These are phyloP conservation scores for Coemansia sp. DNA, from an alignment of 192 early-diverging fungal species.

Conservation along the genomic window DNA sequence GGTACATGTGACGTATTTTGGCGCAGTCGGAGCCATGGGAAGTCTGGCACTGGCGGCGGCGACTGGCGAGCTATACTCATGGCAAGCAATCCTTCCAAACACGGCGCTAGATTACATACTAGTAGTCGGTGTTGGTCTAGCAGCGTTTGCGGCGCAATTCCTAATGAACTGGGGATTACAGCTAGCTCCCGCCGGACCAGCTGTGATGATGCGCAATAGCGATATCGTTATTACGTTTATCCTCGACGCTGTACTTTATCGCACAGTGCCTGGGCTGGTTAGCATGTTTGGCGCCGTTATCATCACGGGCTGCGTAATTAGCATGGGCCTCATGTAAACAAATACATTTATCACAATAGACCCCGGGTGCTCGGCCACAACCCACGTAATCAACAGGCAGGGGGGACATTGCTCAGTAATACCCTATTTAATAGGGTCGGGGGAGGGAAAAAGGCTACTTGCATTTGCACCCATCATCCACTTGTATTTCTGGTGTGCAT, in stretches of 20 bases:
- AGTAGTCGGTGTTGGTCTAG: slow-evolving; percentile 20
- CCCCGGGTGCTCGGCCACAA: neutral
- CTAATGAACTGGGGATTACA: slow-evolving; percentile 36
- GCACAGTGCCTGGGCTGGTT: neutral
- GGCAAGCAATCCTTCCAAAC: neutral
- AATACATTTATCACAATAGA: neutral
- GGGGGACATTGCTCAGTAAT: too few relatives aligned
- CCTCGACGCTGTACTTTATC: slow-evolving; percentile 21
- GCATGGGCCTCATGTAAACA: slow-evolving; percentile 7
- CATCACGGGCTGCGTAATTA: slow-evolving; percentile 19
- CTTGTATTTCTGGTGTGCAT: neutral
- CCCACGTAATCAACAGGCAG: neutral
- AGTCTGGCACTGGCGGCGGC: neutral
- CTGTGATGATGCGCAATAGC: slow-evolving; percentile 36
- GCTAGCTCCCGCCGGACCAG: slow-evolving; percentile 26
- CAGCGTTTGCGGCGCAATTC: slow-evolving; percentile 26
- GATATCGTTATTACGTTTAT: slow-evolving; percentile 26
- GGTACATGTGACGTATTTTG: slow-evolving; percentile 37
- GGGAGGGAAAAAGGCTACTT: neutral
- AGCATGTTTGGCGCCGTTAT: slow-evolving; percentile 23
- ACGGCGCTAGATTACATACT: neutral
- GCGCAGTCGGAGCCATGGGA: slow-evolving; percentile 18
- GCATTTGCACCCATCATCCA: neutral
- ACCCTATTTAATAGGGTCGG: too few relatives aligned
- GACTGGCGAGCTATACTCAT: slow-evolving; percentile 10